Base-by-base conservation (phyloP, 2,329 filamentous ascomycete species). In the Metarhizium album region DNA sequence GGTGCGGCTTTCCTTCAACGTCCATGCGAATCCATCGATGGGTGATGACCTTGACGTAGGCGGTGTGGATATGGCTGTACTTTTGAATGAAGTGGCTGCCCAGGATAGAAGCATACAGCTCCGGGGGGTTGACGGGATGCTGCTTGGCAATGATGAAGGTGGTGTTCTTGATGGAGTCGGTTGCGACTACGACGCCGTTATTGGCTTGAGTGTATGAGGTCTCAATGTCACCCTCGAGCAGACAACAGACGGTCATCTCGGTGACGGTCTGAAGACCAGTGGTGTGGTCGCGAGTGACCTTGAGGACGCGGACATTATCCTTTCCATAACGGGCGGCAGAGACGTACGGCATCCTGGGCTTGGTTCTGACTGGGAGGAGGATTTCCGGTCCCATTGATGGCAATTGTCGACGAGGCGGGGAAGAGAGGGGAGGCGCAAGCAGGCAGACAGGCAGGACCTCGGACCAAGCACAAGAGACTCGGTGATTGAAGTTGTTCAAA, bases 231-330 rank as follows among this genome's bases (percentile, higher is more conserved):
- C 93, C 93, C 74, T 97, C 90, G 29, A 98, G 80, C 48, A 97
- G 78, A 56, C 90, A 89, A 72, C 87, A 87, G 60, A 98, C 87
- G 40, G 90, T 96, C 85, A 95, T 94, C 71, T 98, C 93, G 42
- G 86, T 86, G 59, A 97, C 87, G 7, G 84, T 86, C 70, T 98
- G 91, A 22, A 82, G 75, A 51, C 86, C 86, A 18, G 86, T 85
- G 62, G 82, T 74, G 64, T 82, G 74, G 67, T 97, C 83, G 61
- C 82, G 83, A 64, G 94, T 78, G 63, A 96, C 90, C 72, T 98
- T 98, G 82, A 86, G 95, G 62, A 98, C 82, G 64, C 93, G 90
- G 78, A 98, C 86, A 74, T 98, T 97, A 80, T 97, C 93, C 82
- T 98, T 91, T 73, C 87, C 87, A 67, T 90, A 91, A 65, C 84